Percentiles rank a stretch among this genome's conserved stretches.
These are phyloP conservation scores for Striga hermonthica DNA, from an alignment of 305 asterid species.

Conservation along the genomic window DNA sequence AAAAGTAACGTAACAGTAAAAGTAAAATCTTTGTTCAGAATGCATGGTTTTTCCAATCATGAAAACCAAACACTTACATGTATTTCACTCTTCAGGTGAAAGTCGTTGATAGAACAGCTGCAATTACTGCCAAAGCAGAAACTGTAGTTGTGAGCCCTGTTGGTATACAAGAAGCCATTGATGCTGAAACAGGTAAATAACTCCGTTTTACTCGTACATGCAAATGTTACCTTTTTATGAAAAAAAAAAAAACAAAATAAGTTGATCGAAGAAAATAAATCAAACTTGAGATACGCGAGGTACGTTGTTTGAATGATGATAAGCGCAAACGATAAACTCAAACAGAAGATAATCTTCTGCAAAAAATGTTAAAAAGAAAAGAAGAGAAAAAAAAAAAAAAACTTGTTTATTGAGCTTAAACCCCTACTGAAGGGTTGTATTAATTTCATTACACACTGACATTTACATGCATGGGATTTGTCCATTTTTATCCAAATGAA, in stretches of 20 bases:
- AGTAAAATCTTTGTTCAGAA: neutral
- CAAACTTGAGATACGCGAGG: neutral
- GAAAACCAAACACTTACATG: neutral
- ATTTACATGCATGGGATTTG: neutral
- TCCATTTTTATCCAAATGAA: conserved; percentile 2
- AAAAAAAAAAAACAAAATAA: too few relatives aligned
- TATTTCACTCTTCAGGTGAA: conserved; percentile 57
- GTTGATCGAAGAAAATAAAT: neutral
- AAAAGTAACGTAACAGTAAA: neutral
- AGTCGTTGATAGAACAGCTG: conserved; percentile 68
- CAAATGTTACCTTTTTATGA: neutral
- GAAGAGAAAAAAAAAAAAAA: too few relatives aligned
- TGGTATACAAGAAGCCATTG: conserved; percentile 78
- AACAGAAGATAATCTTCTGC: too few relatives aligned
- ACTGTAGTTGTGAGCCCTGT: conserved; percentile 63
- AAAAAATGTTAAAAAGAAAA: too few relatives aligned
- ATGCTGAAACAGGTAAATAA: conserved; percentile 62
- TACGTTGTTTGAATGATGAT: neutral
- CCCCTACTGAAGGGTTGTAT: too few relatives aligned
- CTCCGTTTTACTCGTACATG: conserved; percentile 6
- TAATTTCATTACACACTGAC: too few relatives aligned
- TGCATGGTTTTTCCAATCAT: neutral
- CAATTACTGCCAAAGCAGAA: conserved; percentile 77
- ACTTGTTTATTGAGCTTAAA: too few relatives aligned
- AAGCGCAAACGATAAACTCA: too few relatives aligned